These are phyloP conservation scores for Diutina rugosa DNA, from an alignment of 1,139 yeast genomes.

Conservation along the genomic window DNA sequence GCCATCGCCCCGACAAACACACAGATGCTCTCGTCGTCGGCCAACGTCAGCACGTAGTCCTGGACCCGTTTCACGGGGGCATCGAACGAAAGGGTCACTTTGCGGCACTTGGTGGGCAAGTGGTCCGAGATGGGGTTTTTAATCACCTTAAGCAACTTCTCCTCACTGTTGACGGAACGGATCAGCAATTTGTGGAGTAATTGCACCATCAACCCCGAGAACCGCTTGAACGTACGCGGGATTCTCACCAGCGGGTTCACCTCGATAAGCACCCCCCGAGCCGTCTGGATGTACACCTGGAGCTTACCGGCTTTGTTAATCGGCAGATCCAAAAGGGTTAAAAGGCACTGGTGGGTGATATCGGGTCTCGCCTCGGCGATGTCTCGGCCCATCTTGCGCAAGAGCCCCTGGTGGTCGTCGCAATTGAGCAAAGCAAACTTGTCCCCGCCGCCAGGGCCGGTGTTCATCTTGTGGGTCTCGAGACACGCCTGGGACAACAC, in stretches of 20 bases:
- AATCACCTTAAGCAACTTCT: slow-evolving; percentile 82
- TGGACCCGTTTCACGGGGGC: slow-evolving; percentile 82
- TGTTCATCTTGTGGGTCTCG: slow-evolving; percentile 81
- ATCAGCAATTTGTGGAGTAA: slow-evolving; percentile 83
- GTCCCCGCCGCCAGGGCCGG: slow-evolving; percentile 73
- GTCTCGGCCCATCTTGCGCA: slow-evolving; percentile 93
- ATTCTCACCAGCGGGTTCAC: slow-evolving; percentile 94
- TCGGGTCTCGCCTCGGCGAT: slow-evolving; percentile 98
- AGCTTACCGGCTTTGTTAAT: slow-evolving; percentile 93
- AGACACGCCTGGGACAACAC: slow-evolving; percentile 91
- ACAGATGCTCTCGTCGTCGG: slow-evolving; percentile 85
- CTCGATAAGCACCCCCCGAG: slow-evolving; percentile 87
- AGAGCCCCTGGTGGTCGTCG: slow-evolving; percentile 94
- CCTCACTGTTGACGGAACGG: slow-evolving; percentile 90
- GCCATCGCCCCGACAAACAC: slow-evolving; percentile 99
- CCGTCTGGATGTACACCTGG: slow-evolving; percentile 93
- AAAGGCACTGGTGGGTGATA: slow-evolving; percentile 88
- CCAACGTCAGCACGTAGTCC: slow-evolving; percentile 73
- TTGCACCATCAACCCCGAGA: slow-evolving; percentile 96
- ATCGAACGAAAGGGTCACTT: slow-evolving; percentile 87
- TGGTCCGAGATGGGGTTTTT: slow-evolving; percentile 96
- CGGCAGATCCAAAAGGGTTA: slow-evolving; percentile 89
- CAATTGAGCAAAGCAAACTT: slow-evolving; percentile 88
- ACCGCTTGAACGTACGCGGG: slow-evolving; percentile 95
- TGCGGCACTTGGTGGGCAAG: slow-evolving; percentile 89